Conservation (phyloP, 495 filamentous ascomycete species). For the Polyplosphaeria fusca region DNA sequence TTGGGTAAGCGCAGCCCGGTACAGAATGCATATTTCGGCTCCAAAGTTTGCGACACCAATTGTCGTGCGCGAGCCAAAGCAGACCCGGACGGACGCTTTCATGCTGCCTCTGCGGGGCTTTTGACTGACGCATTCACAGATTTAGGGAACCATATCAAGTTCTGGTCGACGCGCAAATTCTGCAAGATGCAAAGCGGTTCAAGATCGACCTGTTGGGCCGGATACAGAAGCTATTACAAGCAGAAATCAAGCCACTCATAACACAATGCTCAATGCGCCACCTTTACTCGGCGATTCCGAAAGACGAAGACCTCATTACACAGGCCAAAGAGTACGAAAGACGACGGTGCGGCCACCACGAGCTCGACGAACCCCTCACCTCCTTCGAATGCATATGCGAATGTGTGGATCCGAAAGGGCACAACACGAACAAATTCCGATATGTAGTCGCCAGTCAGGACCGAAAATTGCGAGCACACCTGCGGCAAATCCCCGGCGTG, state of each 20-base stretch:
- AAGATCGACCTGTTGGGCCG: slow-evolving; percentile 75
- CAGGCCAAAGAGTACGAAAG: slow-evolving; percentile 73
- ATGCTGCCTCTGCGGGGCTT: too few relatives aligned
- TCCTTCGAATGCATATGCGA: slow-evolving; percentile 73
- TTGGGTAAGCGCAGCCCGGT: too few relatives aligned
- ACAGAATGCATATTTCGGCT: too few relatives aligned
- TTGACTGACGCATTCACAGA: too few relatives aligned
- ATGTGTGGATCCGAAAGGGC: slow-evolving; percentile 70
- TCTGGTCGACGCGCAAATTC: slow-evolving; percentile 73
- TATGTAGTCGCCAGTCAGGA: slow-evolving; percentile 84
- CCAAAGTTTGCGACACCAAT: too few relatives aligned
- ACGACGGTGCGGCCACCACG: slow-evolving; percentile 84
- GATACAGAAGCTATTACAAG: slow-evolving; percentile 72
- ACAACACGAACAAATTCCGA: slow-evolving; percentile 76
- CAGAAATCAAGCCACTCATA: slow-evolving; percentile 70
- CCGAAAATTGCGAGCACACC: slow-evolving; percentile 51
- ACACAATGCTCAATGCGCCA: slow-evolving; percentile 56
- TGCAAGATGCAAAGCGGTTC: slow-evolving; percentile 67
- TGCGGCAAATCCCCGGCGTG: slow-evolving; percentile 66
- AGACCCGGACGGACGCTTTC: too few relatives aligned
- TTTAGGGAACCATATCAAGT: slow-evolving; percentile 62
- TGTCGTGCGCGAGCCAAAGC: too few relatives aligned
- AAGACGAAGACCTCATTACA: slow-evolving; percentile 58
- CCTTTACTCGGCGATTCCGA: slow-evolving; percentile 62
- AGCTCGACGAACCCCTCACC: slow-evolving; percentile 69